Evolutionary conservation across 73 alveolate species (phyloP).

Genomic region (Uronychia setigera): DNA sequence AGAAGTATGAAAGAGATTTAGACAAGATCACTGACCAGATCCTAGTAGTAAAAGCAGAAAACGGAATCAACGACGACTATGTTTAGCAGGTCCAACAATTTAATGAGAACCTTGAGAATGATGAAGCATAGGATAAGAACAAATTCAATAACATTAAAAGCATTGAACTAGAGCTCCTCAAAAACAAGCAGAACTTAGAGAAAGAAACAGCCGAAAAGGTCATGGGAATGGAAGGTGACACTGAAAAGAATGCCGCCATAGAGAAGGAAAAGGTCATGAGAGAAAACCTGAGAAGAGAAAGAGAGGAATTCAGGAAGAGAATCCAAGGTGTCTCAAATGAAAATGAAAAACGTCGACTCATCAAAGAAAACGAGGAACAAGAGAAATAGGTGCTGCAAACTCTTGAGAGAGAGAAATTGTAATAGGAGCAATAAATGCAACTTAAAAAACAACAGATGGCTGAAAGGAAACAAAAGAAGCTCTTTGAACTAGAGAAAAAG

Average conservation of each 20-base stretch:
- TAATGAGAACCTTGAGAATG: neutral
- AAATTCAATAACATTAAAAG: slow-evolving; percentile 1
- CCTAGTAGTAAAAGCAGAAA: slow-evolving; percentile 7
- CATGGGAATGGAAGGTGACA: neutral
- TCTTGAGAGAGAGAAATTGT: slow-evolving; percentile 10
- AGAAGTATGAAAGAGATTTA: slow-evolving; percentile 11
- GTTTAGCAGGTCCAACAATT: neutral
- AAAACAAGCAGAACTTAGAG: slow-evolving; percentile 19
- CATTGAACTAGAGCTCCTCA: slow-evolving; percentile 21
- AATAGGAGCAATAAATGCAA: neutral
- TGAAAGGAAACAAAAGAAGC: slow-evolving; percentile 18
- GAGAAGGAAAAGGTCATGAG: neutral
- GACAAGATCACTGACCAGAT: slow-evolving; percentile 8
- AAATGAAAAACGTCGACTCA: slow-evolving; percentile 2
- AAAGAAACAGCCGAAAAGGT: slow-evolving; percentile 20
- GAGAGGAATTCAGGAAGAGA: slow-evolving; percentile 31
- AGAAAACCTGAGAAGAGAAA: neutral
- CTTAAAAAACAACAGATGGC: slow-evolving; percentile 1
- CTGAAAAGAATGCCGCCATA: neutral
- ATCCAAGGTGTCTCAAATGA: slow-evolving; percentile 3
- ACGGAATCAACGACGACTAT: slow-evolving; percentile 13
- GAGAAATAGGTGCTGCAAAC: slow-evolving; percentile 27
- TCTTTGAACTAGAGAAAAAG: slow-evolving; percentile 6
- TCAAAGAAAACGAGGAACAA: slow-evolving; percentile 14
- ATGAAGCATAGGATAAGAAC: slow-evolving; percentile 5